phyloP scores from a whole-genome alignment of 2,329 filamentous ascomycete species.

The Hypomyces perniciosus region DNA sequence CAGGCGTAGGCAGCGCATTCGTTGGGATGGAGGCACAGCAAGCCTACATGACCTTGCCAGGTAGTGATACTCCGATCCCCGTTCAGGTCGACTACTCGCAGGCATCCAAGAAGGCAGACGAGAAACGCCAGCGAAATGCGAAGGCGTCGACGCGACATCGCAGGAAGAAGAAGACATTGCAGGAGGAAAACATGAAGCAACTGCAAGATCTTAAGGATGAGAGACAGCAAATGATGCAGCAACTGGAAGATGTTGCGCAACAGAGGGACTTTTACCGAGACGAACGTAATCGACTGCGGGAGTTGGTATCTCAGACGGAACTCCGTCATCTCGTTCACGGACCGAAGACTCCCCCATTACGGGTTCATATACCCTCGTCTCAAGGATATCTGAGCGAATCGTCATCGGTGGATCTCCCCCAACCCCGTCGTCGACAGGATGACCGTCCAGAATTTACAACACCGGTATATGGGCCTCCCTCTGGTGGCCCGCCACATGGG shows the following conservation, averaged over 20 bases:
- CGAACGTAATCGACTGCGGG: conserved; percentile 66
- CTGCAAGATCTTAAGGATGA: conserved; percentile 65
- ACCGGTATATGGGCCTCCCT: conserved; percentile 33
- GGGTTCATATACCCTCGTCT: conserved; percentile 23
- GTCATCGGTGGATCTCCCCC: conserved; percentile 39
- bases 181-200: conserved; percentile 63
- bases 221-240: conserved; percentile 56
- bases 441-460: conserved; percentile 38
- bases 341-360: conserved; percentile 30
- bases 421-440: conserved; percentile 43
- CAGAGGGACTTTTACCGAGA: conserved; percentile 68
- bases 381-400: conserved; percentile 36
- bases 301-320: conserved; percentile 54
- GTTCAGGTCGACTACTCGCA: conserved; percentile 75
- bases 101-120: conserved; percentile 75
- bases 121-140: conserved; percentile 80
- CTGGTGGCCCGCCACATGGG: conserved; percentile 27
- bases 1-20: conserved; percentile 21
- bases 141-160: conserved; percentile 79
- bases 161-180: conserved; percentile 74
- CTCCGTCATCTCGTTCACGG: conserved; percentile 30
- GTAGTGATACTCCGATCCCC: conserved; percentile 37
- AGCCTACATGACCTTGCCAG: conserved; percentile 34
- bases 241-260: conserved; percentile 47
- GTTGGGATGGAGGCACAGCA: conserved; percentile 30